Evolutionary conservation across 768 basidiomycete genomes (phyloP).

Genomic region (Vararia minispora): DNA sequence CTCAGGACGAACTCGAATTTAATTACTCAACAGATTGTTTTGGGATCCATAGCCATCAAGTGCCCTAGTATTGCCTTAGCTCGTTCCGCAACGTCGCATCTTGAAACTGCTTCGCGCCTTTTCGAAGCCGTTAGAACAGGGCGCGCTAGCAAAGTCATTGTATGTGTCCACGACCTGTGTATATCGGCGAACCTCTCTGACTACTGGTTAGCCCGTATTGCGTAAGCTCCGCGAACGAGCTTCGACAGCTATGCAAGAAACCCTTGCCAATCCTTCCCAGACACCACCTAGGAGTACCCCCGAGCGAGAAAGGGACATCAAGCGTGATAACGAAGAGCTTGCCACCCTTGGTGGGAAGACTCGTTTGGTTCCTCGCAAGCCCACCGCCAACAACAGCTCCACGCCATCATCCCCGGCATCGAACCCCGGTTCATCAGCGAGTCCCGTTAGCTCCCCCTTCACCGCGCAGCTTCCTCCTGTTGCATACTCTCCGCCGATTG

Average conservation of each 20-base stretch:
- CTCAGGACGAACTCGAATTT: neutral
- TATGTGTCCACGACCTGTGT: slow-evolving; percentile 20
- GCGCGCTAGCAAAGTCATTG: slow-evolving; percentile 48
- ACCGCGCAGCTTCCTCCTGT: slow-evolving; percentile 15
- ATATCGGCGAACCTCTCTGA: neutral
- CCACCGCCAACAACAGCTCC: too few relatives aligned
- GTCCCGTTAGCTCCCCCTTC: slow-evolving; percentile 29
- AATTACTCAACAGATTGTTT: slow-evolving; percentile 37
- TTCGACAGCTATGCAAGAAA: slow-evolving; percentile 19
- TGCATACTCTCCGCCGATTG: too few relatives aligned
- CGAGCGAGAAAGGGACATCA: slow-evolving; percentile 24
- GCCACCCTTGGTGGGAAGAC: slow-evolving; percentile 54
- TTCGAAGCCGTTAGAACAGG: slow-evolving; percentile 45
- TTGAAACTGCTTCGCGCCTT: slow-evolving; percentile 50
- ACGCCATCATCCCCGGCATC: slow-evolving; percentile 22
- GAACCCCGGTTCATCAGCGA: too few relatives aligned
- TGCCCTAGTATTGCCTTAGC: slow-evolving; percentile 49
- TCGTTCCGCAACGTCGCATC: slow-evolving; percentile 52
- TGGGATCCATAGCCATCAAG: slow-evolving; percentile 59
- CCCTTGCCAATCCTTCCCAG: slow-evolving; percentile 24
- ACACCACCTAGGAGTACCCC: slow-evolving; percentile 19
- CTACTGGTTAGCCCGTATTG: slow-evolving; percentile 40
- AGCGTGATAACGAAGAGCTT: slow-evolving; percentile 51
- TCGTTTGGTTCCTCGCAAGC: slow-evolving; percentile 42
- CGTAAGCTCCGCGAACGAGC: slow-evolving; percentile 31